Evolutionary conservation across 2,329 filamentous ascomycete genomes (phyloP), one percentile per base, ranked within the genome.

Genomic region (Furcasterigmium sp.): DNA sequence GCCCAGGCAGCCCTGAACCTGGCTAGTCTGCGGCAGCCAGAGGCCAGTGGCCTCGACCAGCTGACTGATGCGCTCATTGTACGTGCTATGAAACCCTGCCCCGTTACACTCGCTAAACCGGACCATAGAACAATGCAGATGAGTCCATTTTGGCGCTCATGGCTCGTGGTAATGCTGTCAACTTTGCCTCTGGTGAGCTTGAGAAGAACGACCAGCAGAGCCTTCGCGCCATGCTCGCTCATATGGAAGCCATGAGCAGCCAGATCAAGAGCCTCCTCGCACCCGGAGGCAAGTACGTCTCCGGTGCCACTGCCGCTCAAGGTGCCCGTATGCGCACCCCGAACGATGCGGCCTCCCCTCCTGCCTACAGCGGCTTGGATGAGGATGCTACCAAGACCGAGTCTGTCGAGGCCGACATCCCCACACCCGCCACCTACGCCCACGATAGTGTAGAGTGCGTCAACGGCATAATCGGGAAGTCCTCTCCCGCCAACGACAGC

Each of bases 1-100:
- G 75, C 84, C 56, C 82, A 86, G 56, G 75, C 80, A 35, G 82
- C 81, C 5, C 70, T 87, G 46, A 81, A 79, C 47, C 69, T 89
- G 25, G 69, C 75, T 36, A 73, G 76, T 48, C 66, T 87, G 38
- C 70, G 69, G 43, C 69, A 71, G 50, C 72, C 48, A 62, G 63
- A 42, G 69, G 23, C 73, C 19, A 66, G 77, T 39, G 67, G 69
- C 25, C 57, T 82, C 39, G 65, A 72, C 45, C 68, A 68, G 39
- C 71, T 87, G 45, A 69, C 82, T 41, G 69, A 78, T 47, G 72
- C 77, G 42, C 69, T 87, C 50, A 69, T 85, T 50, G 82, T 86
- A 68, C 70, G 81, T 75, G 50, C 44, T 41, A 17, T 23, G 7
- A n/a, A n/a, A n/a, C n/a, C n/a, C n/a, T n/a, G 8, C 8, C 6